Evolutionary conservation across 139 green algal genomes (phyloP).

Genomic region (Chloropicon primus): DNA sequence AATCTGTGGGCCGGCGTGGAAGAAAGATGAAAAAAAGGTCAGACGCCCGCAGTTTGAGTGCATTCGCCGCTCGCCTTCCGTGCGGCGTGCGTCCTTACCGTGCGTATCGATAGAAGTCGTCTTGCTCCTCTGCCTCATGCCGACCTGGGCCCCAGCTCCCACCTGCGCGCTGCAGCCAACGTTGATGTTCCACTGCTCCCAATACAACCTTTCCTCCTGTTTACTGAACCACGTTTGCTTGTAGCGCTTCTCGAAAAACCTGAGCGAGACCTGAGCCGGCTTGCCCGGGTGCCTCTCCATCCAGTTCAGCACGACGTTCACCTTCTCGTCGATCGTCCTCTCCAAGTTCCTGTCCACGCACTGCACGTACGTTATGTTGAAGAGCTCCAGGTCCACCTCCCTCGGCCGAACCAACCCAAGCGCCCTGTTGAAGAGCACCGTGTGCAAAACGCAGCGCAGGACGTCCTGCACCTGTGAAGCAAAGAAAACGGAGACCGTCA

Average conservation of each 20-base stretch:
- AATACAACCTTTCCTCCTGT: conserved; percentile 65
- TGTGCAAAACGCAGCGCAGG: conserved; percentile 64
- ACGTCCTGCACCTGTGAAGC: not conserved
- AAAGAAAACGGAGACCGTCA: too few relatives aligned
- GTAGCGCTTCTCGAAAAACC: conserved; percentile 65
- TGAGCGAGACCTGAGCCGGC: conserved; percentile 28
- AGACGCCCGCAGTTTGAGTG: not conserved
- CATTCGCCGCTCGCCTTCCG: too few relatives aligned
- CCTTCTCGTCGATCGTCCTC: conserved; percentile 44
- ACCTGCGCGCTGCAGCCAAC: conserved; percentile 4
- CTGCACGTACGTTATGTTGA: conserved; percentile 82
- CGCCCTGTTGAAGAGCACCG: conserved; percentile 81
- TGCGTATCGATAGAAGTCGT: not conserved
- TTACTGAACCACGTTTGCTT: conserved; percentile 42
- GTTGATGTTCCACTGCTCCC: conserved; percentile 66
- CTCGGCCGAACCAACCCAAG: conserved; percentile 61
- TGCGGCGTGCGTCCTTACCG: not conserved
- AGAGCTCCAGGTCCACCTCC: conserved; percentile 78
- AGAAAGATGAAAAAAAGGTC: not conserved
- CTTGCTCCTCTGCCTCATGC: not conserved
- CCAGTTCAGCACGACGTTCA: conserved; percentile 46
- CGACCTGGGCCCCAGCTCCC: not conserved
- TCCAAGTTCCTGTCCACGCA: conserved; percentile 58
- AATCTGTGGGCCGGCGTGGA: not conserved
- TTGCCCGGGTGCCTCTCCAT: conserved; percentile 34